Evolutionary conservation across 257 asterid species (phyloP), one percentile per base, ranked within the genome.

Genomic region (Fraxinus cuspidata): DNA sequence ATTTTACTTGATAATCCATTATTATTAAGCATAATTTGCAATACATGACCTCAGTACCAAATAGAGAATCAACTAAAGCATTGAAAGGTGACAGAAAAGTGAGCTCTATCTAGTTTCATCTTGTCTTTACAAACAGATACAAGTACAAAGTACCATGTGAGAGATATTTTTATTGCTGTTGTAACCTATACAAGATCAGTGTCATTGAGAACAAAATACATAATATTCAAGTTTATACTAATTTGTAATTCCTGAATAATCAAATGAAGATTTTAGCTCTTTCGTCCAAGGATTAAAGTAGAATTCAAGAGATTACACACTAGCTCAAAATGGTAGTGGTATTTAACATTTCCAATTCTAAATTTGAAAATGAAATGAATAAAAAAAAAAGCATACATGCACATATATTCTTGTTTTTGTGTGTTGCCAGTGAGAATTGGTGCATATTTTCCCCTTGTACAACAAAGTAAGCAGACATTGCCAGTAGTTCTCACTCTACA

Each of bases 61-160:
- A 15, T 13, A 11, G n/a, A 44, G n/a, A 44, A 44, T 44, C 19
- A 44, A 44, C n/a, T 13, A 13, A 44, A 44, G 6, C 25, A 53
- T 2, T 19, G 27, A 6, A 53, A 53, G 64, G 10, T 49, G 58
- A 71, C 56, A 49, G 34, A n/a, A 64, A 75, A 69, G 56, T 16
- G 49, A 74, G 16, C 53, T 38, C 38, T 65, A 35, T 75, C 76
- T 34, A 67, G 34, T 5, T 68, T 76, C 21, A 56, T 72, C 8
- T 53, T 18, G 53, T 44, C 53, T 44, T 44, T 4, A 44, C 53
- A 44, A 11, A 19, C 1, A 53, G 64, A 19, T 53, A 53, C 6
- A 53, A 53, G 25, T 53, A 47, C 19, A 7, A 44, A 7, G 51
- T 15, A 16, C 19, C 13, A 13, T 44, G 19, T 13, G 19, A 44